Evolutionary conservation across 352 stramenopile genomes (phyloP), one percentile per base, ranked within the genome.

Genomic region (Plasmopara muralis): DNA sequence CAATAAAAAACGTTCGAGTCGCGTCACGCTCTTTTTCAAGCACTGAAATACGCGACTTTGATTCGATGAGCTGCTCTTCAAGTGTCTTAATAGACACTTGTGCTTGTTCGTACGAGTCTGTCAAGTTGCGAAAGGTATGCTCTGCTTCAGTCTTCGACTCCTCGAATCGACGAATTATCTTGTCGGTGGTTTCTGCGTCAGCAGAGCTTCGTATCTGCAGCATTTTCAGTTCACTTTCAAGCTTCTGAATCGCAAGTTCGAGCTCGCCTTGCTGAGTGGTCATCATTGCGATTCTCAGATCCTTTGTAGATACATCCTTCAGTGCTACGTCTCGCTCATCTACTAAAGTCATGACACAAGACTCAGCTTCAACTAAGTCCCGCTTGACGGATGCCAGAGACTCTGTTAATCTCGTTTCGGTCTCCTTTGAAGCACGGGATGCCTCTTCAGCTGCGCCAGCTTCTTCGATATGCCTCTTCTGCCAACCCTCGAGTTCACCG

Each of bases 281-380:
- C 55, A 72, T 45, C 55, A 72, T 57, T 25, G 69, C 64, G 28
- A 72, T 66, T 46, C 63, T 69, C n/a, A 72, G 55, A 20, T 72
- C 64, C 43, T 55, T 72, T 5, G 55, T 55, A 9, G 51, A 42
- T 13, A 72, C 34, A 39, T 61, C 49, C 42, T 65, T 71, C 53
- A 53, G 57, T 30, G 56, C 55, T 9, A 59, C 55, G 59, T 73
- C 64, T 38, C 64, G 49, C 18, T 70, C 61, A 48, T 63, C 61
- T 16, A 66, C 65, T 16, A 73, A 29, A 31, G 57, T 57, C 53
- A 70, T 62, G 33, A 70, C 53, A 16, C 53, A 66, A 13, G 65
- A 53, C 29, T 73, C 65, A 28, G 62, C 57, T 53, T 68, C 57
- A 41, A 51, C 54, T 33, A 74, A 31, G 30, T 74, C 62, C 31